phyloP scores from a whole-genome alignment of 345 rosid genomes.

The Gynandropsis gynandra region DNA sequence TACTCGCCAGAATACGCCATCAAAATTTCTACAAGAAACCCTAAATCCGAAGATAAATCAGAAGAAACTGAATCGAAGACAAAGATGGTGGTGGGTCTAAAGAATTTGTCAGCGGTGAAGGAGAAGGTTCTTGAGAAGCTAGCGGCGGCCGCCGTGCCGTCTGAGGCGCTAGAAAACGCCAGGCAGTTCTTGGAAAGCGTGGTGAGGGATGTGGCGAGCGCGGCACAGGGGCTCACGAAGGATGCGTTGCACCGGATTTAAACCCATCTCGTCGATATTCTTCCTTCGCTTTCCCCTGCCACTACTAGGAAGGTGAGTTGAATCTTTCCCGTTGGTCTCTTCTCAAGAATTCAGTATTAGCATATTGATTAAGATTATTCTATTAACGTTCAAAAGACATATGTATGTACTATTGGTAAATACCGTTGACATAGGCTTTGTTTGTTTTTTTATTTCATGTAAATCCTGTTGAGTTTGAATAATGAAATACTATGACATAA shows the following conservation, averaged over 20 bases:
- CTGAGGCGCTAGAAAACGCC: conserved; percentile 39
- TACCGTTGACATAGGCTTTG: too few species aligned
- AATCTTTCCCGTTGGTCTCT: too few species aligned
- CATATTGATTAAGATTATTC: too few species aligned
- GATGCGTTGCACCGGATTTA: conserved; percentile 42
- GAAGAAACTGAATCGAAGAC: not conserved
- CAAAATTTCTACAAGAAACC: conserved; percentile 15
- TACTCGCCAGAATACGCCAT: conserved; percentile 25
- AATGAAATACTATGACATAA: too few species aligned
- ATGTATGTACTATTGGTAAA: too few species aligned
- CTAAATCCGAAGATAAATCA: not conserved
- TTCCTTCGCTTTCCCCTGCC: conserved; percentile 38
- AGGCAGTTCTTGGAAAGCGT: conserved; percentile 35
- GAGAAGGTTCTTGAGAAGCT: conserved; percentile 42
- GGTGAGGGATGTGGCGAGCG: conserved; percentile 36
- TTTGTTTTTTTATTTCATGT: not conserved
- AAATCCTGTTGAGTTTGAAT: not conserved
- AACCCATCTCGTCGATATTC: conserved; percentile 31
- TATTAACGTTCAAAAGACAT: too few species aligned
- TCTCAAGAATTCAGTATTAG: too few species aligned
- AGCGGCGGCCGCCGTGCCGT: conserved; percentile 37
- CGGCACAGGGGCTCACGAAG: conserved; percentile 43
- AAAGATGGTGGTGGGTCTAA: conserved; percentile 25
- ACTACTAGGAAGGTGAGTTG: conserved; percentile 30
- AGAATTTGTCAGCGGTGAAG: conserved; percentile 33